Base-by-base conservation (phyloP, 2,329 filamentous ascomycete species). In the Epichloe hybrida region DNA sequence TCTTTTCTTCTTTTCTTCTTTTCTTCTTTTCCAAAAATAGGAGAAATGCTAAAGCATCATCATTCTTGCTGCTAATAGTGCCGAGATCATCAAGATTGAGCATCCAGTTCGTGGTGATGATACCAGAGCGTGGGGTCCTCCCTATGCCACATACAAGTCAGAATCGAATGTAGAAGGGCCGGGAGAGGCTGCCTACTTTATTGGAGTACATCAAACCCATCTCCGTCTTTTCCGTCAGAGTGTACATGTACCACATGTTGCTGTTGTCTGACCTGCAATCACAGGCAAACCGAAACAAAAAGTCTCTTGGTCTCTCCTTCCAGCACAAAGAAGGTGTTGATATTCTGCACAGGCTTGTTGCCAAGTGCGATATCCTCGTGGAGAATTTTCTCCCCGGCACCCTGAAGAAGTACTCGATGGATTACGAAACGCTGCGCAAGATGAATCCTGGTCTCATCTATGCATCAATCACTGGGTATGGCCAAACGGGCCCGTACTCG, bases 31-130 rank as follows among this genome's bases (percentile, higher is more conserved):
- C 8, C 27, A 11, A 4, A 11, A 31, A 31, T 11, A 11, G 27
- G 27, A 31, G 3, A 34, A 21, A 27, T 52, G 31, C 45, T 52
- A 17, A 52, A 11, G 27, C 9, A 17, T 11, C 2, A 15, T 17
- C 0, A 20, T 17, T 23, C 17, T 37, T 42, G 35, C 42, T 31
- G 3, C 39, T 12, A 17, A 42, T 50, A 94, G 89, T 56, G 93
- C 93, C 57, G 91, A 98, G 66, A 83, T 98, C 35, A 95, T 98
- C 70, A 98, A 98, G 69, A 80, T 98, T 54, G 93, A 98, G 68
- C 93, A 98, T 67, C 93, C 93, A 4, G 81, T 81, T 5, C 79
- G 88, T 52, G 93, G 88, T 38, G 93, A 98, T 64, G 93, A 98
- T 64, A 98, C 93, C 9, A 75, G 93, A 61, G 90, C 90, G 48